These are phyloP conservation scores for Bombardia bombarda DNA, from an alignment of 495 filamentous ascomycete genomes.

Conservation along the genomic window DNA sequence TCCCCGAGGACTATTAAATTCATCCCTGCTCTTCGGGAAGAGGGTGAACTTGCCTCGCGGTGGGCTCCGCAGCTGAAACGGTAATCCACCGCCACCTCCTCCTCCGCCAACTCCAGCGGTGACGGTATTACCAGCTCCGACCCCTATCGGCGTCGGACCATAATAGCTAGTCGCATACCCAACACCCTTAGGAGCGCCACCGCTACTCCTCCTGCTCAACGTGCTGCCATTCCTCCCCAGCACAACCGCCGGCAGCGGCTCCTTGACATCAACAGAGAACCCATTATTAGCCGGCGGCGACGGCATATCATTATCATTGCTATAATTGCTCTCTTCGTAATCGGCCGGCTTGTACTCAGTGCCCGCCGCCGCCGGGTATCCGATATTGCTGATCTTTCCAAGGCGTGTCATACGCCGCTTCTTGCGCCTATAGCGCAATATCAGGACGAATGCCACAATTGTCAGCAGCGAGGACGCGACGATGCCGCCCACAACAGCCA, in stretches of 20 bases:
- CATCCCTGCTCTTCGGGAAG: conserved; percentile 13
- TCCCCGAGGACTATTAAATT: background rate
- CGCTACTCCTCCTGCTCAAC: conserved; percentile 2
- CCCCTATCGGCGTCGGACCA: background rate
- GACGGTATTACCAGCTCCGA: background rate
- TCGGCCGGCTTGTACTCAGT: background rate
- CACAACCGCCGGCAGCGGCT: background rate
- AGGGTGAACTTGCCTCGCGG: conserved; percentile 19
- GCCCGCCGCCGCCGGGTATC: background rate
- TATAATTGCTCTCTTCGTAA: conserved; percentile 6
- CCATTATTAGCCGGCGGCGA: background rate
- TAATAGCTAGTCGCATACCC: conserved; percentile 14
- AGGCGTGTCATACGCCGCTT: no score
- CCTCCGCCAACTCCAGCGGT: background rate
- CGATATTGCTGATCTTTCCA: background rate
- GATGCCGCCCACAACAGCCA: conserved; percentile 31
- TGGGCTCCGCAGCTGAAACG: conserved; percentile 15
- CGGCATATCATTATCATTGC: conserved; percentile 1
- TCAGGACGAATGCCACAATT: conserved; percentile 20
- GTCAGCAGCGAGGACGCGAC: conserved; percentile 33
- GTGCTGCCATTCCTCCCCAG: background rate
- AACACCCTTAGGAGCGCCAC: background rate
- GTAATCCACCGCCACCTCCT: background rate
- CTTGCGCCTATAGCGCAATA: conserved; percentile 24
- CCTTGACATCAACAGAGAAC: conserved; percentile 11